These are phyloP conservation scores for Anisogramma anomala DNA, from an alignment of 2,329 filamentous ascomycete genomes.

Conservation along the genomic window DNA sequence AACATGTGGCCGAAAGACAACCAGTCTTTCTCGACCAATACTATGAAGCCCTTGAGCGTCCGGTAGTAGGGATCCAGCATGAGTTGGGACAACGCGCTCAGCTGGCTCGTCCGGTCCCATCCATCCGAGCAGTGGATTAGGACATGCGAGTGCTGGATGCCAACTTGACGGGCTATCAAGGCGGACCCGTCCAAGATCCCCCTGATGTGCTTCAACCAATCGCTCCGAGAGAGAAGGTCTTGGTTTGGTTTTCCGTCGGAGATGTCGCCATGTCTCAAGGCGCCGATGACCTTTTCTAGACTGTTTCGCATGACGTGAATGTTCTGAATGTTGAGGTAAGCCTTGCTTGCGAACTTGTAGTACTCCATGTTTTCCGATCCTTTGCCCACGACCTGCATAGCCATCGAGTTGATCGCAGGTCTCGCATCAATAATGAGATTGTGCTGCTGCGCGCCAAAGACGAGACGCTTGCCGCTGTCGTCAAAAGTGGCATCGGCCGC, in stretches of 20 bases:
- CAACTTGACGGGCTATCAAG: conserved; percentile 76
- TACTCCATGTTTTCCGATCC: conserved; percentile 98
- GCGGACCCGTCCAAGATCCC: conserved; percentile 74
- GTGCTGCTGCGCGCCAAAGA: conserved; percentile 86
- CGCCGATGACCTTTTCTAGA: conserved; percentile 74
- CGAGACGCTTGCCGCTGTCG: conserved; percentile 47
- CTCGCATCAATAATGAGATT: conserved; percentile 95
- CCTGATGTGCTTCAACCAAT: conserved; percentile 83
- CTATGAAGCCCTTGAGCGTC: conserved; percentile 87
- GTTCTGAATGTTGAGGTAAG: conserved; percentile 92
- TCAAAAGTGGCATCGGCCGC: conserved; percentile 40
- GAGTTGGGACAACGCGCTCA: conserved; percentile 82
- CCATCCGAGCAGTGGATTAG: conserved; percentile 97
- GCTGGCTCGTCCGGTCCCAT: conserved; percentile 93
- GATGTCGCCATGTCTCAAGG: conserved; percentile 85
- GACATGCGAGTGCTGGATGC: conserved; percentile 86
- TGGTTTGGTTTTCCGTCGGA: conserved; percentile 70
- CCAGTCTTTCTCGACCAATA: conserved; percentile 95
- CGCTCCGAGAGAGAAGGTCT: conserved; percentile 70
- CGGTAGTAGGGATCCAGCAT: conserved; percentile 94
- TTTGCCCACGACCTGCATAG: conserved; percentile 85
- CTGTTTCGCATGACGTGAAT: conserved; percentile 97
- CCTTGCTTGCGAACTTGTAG: conserved; percentile 84
- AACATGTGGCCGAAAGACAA: conserved; percentile 98
- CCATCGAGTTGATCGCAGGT: conserved; percentile 85